Base-by-base conservation (phyloP, 2,329 filamentous ascomycete genomes). In the Botrytis aclada region DNA sequence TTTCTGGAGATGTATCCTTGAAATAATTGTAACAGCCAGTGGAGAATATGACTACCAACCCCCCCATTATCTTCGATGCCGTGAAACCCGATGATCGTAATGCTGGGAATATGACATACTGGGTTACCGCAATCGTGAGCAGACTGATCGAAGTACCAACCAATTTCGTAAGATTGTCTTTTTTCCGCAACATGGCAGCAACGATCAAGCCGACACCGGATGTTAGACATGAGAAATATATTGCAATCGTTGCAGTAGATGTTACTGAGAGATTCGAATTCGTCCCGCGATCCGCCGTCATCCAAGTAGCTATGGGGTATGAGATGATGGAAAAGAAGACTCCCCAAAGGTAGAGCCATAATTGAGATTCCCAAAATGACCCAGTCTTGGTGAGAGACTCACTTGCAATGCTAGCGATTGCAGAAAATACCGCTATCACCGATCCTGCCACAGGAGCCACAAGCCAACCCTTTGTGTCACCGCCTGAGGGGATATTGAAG, bases 11-110 rank as follows among this genome's bases (percentile, higher is more conserved):
- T 6, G 51, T 67, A 32, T 72, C 72, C 32, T 73, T 77, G 25
- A 75, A 78, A 66, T 75, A 62, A 54, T 77, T 77, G n/a, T 78
- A 78, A 37, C 66, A 75, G 71, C 74, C 75, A 2, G 75, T 77
- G 20, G 70, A 71, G 16, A 74, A 16, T 12, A 70, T 61, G 34
- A 78, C 76, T 25, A 76, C 67, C 34, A 75, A 72, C 8, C 76
- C 76, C 10, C 77, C 77, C 18, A 67, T 73, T 22, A 76, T 67
- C 39, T 74, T 76, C 74, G 72, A 76, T 1, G 7, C 22, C 0
- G 75, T 78, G 37, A 77, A 74, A 0, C 71, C 75, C 12, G 60
- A 51, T 7, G 66, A 72, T 25, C 76, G 45, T 9, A 78, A 65
- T 9, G 73, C 69, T 2, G 75, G 75, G 18, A 78, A 63, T 34